Evolutionary conservation across 192 early-diverging fungal species (phyloP).

Genomic region (Coemansia sp.): DNA sequence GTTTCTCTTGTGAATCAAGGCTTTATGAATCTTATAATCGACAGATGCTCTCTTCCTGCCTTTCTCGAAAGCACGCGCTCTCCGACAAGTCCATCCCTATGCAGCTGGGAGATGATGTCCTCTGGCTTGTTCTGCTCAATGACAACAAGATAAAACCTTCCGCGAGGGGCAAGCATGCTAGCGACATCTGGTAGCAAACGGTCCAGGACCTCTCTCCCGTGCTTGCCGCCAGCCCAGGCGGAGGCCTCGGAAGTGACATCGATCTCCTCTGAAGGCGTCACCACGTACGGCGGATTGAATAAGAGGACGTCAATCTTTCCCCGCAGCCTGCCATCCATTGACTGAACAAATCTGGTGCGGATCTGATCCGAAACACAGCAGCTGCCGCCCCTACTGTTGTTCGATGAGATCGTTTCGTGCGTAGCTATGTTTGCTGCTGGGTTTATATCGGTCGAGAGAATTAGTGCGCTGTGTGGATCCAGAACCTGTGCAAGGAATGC

Average conservation of each 20-base stretch:
- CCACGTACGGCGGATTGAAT: conserved; percentile 96
- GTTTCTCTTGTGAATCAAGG: not conserved
- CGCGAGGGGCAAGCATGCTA: conserved; percentile 64
- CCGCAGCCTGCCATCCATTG: conserved; percentile 57
- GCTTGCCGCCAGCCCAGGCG: conserved; percentile 91
- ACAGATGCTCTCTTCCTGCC: conserved; percentile 38
- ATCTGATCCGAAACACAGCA: conserved; percentile 61
- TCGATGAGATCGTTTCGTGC: conserved; percentile 59
- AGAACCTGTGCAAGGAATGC: conserved; percentile 66
- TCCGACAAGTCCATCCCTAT: conserved; percentile 9
- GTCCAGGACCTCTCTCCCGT: conserved; percentile 88
- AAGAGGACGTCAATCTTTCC: conserved; percentile 73
- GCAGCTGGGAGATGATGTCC: conserved; percentile 71
- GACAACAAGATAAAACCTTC: conserved; percentile 82
- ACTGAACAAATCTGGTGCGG: conserved; percentile 61
- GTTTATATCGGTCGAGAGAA: conserved; percentile 84
- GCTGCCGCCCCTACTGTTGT: conserved; percentile 40
- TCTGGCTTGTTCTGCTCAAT: conserved; percentile 85
- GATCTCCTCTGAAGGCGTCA: conserved; percentile 80
- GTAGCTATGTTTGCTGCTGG: conserved; percentile 69
- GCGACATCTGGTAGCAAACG: conserved; percentile 69
- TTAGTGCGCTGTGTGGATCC: conserved; percentile 14
- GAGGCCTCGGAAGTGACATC: conserved; percentile 62
- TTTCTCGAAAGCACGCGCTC: conserved; percentile 25
- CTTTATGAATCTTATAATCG: conserved; percentile 30